Base-by-base conservation (phyloP, 192 early-diverging fungal genomes). In the Chytriomyces confervae region DNA sequence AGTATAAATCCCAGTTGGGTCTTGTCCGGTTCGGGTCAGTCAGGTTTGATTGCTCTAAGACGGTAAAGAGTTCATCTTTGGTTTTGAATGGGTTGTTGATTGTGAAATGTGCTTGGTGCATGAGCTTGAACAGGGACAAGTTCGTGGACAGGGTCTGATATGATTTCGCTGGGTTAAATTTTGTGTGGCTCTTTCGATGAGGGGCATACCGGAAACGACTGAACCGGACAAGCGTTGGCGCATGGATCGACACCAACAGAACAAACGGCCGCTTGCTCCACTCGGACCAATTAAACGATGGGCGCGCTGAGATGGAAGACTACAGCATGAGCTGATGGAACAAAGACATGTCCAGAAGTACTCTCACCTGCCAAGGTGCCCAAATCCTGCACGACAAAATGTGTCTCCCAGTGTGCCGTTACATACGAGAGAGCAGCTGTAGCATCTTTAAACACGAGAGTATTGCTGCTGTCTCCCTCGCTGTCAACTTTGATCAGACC, bases 1-100 rank as follows among this genome's bases (percentile, higher is more conserved):
- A 99, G 80, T 99, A 99, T 0, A 93, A 93, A 87, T 99, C 98
- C 97, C 97, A 91, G 66, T 50, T 60, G 11, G 98, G 98, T 27
- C 98, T 86, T 43, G 96, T 83, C 11, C 94, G 85, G 71, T 96
- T 92, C 10, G 79, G 77, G 72, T 96, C 89, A 43, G 85, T 82
- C 61, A 98, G 84, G 36, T 93, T 82, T 1, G 27, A 11, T 8
- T 48, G 16, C 13, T 48, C 24, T 8, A 84, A 61, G 5, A 57
- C 57, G n/a, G 75, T 50, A 62, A 82, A 68, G 51, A 87, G 75
- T 66, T 51, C 86, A 81, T 61, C 84, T 71, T 50, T 83, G 76
- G 16, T 81, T 68, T 5, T 11, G 64, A 70, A 77, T 18, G 74
- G 51, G 75, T 97, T 97, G 66, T 89, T 80, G 51, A 96, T 83